phyloP scores from a whole-genome alignment of 2,329 filamentous ascomycete genomes.

The Penicillium paneum region DNA sequence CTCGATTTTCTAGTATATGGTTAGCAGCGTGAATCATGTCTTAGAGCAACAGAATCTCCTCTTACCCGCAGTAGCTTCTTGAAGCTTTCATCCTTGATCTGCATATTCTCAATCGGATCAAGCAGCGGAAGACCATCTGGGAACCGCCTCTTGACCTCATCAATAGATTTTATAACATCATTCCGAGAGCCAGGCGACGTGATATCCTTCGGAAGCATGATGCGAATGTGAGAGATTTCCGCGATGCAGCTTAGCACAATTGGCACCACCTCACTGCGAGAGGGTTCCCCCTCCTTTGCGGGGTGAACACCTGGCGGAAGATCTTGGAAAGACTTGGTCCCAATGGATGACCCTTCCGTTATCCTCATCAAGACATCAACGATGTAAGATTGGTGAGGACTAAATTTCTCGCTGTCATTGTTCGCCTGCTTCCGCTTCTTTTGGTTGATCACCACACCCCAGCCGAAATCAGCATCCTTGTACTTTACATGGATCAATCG shows the following conservation, averaged over 20 bases:
- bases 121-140: constrained; percentile 85
- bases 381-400: constrained; percentile 73
- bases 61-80: constrained; percentile 74
- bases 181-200: constrained; percentile 66
- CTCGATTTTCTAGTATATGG: constrained; percentile 75
- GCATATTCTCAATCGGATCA: constrained; percentile 95
- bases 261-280: constrained; percentile 77
- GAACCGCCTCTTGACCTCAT: constrained; percentile 81
- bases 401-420: constrained; percentile 63
- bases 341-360: constrained; percentile 51
- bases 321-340: constrained; percentile 60
- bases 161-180: constrained; percentile 63
- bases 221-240: constrained; percentile 75
- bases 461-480: constrained; percentile 79
- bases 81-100: constrained; percentile 86
- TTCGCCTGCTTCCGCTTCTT: constrained; percentile 63
- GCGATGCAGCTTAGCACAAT: constrained; percentile 83
- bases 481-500: constrained; percentile 83
- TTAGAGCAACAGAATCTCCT: background rate
- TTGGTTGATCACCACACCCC: constrained; percentile 83
- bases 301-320: constrained; percentile 62
- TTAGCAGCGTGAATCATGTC: constrained; percentile 15
- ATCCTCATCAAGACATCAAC: constrained; percentile 75
- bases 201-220: constrained; percentile 78
- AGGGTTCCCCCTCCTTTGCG: constrained; percentile 60